Conservation (phyloP, 352 stramenopile genomes). For the Globisporangium alternatum region DNA sequence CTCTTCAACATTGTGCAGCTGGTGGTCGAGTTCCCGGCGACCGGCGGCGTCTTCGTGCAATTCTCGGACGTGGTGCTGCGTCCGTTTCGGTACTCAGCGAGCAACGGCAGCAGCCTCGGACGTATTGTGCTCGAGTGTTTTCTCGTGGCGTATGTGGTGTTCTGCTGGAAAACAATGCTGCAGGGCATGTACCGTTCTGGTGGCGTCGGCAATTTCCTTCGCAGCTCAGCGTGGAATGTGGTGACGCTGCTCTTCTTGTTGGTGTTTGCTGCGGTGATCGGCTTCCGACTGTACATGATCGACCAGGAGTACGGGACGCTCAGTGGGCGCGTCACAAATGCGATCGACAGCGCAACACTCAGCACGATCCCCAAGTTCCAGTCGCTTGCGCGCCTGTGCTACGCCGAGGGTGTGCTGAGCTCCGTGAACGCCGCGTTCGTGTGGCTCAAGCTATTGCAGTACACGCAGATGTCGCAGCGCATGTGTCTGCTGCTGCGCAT, state of each 20-base stretch:
- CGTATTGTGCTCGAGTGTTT: slow-evolving; percentile 52
- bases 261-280: slow-evolving; percentile 49
- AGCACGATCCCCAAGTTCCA: slow-evolving; percentile 39
- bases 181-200: slow-evolving; percentile 27
- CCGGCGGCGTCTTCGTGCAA: slow-evolving; percentile 44
- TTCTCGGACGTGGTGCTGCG: slow-evolving; percentile 44
- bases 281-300: slow-evolving; percentile 50
- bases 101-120: slow-evolving; percentile 10
- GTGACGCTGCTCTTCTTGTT: slow-evolving; percentile 39
- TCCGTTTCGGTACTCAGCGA: slow-evolving; percentile 52
- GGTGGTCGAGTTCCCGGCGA: slow-evolving; percentile 61
- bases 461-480: slow-evolving; percentile 60
- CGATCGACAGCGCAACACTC: slow-evolving; percentile 16
- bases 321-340: slow-evolving; percentile 32
- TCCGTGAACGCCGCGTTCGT: slow-evolving; percentile 48
- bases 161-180: slow-evolving; percentile 39
- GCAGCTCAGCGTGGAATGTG: slow-evolving; percentile 32
- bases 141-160: slow-evolving; percentile 41
- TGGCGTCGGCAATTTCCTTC: slow-evolving; percentile 27
- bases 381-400: slow-evolving; percentile 30
- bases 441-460: slow-evolving; percentile 70
- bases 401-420: slow-evolving; percentile 40
- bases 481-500: slow-evolving; percentile 58
- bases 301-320: slow-evolving; percentile 55
- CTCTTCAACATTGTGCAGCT: slow-evolving; percentile 64